These are phyloP conservation scores for Mycosarcoma mackinlayi DNA, from an alignment of 1,284 basidiomycete genomes.

Conservation along the genomic window DNA sequence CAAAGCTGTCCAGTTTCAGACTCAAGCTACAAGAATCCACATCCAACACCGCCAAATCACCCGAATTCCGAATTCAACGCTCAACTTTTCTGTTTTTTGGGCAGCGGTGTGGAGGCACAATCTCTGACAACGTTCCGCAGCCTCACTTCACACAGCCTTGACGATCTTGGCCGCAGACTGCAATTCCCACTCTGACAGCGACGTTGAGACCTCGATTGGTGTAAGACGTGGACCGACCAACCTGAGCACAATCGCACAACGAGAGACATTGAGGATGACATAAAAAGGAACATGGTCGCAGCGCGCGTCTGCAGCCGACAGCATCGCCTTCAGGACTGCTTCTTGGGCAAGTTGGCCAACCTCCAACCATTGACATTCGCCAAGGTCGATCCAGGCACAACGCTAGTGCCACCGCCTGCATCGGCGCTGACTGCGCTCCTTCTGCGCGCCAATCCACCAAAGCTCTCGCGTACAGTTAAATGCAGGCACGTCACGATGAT, in stretches of 20 bases:
- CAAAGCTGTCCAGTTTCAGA: too few species aligned
- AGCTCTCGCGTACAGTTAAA: conserved; percentile 89
- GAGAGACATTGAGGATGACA: background rate
- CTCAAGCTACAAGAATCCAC: too few species aligned
- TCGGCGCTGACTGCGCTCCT: conserved; percentile 72
- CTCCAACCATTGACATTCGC: conserved; percentile 41
- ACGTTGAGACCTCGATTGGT: too few species aligned
- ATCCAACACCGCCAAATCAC: too few species aligned
- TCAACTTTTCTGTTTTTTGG: too few species aligned
- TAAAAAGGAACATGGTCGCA: too few species aligned
- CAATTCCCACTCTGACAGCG: too few species aligned
- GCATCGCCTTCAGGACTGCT: background rate
- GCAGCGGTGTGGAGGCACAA: conserved; percentile 1
- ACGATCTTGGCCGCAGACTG: background rate
- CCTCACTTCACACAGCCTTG: background rate
- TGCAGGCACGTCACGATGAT: conserved; percentile 88
- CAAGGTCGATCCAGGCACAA: background rate
- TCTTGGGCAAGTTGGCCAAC: conserved; percentile 43
- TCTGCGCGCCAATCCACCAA: conserved; percentile 80
- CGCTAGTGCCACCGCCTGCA: background rate
- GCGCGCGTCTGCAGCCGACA: too few species aligned
- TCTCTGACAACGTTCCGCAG: background rate
- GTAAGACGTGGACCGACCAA: too few species aligned
- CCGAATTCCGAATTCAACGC: conserved; percentile 8
- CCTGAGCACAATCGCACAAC: background rate